Conservation (phyloP, 1,284 basidiomycete species). For the Pseudozyma thailandica region DNA sequence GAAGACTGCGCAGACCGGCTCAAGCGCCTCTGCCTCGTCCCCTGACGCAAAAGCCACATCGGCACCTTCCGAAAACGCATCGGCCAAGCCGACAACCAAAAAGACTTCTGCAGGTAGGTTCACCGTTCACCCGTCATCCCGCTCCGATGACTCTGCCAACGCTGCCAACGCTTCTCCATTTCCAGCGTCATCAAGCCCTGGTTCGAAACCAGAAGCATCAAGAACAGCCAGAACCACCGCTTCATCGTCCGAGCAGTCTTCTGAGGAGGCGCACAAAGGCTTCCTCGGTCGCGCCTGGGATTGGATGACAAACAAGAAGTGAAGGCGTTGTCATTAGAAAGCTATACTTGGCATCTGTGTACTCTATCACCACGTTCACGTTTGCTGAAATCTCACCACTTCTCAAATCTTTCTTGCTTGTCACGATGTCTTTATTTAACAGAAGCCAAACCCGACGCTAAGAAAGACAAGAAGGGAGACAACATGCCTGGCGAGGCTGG, state of each 20-base stretch:
- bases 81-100: slow-evolving; percentile 23
- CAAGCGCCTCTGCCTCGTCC: slow-evolving; percentile 5
- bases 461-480: slow-evolving; percentile 8
- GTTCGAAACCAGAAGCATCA: not conserved
- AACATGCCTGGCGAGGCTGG: slow-evolving; percentile 8
- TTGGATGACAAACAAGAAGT: slow-evolving; percentile 34
- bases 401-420: slow-evolving; percentile 1
- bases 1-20: slow-evolving; percentile 5
- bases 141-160: slow-evolving; percentile 25
- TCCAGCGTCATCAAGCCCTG: slow-evolving; percentile 4
- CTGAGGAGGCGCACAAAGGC: slow-evolving; percentile 13
- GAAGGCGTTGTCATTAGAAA: too few species aligned
- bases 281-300: slow-evolving; percentile 35
- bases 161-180: slow-evolving; percentile 2
- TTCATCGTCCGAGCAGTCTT: not conserved
- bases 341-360: slow-evolving; percentile 4
- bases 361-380: slow-evolving; percentile 16
- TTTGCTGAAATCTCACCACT: slow-evolving; percentile 39
- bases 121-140: slow-evolving; percentile 45
- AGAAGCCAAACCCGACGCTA: slow-evolving; percentile 7
- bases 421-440: not conserved
- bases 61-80: slow-evolving; percentile 9
- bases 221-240: not conserved
- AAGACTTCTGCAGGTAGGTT: slow-evolving; percentile 47
- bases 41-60: slow-evolving; percentile 15